Evolutionary conservation across 2,329 filamentous ascomycete genomes (phyloP).

Genomic region (Rhinocladiella mackenziei): DNA sequence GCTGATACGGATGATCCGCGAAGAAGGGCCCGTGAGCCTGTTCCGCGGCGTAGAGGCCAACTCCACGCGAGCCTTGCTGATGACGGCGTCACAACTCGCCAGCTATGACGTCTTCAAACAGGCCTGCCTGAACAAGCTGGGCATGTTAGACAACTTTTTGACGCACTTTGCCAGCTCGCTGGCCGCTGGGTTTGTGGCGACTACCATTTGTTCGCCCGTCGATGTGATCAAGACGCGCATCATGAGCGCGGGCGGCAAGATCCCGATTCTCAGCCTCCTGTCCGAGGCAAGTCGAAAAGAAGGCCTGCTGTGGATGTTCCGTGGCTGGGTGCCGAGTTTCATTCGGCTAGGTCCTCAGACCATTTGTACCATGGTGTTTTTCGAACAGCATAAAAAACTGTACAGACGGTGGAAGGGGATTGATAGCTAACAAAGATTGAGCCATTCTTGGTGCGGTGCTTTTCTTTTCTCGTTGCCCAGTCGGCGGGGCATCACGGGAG

Average conservation of each 20-base stretch:
- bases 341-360: constrained; percentile 63
- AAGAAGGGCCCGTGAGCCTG: constrained; percentile 71
- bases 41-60: constrained; percentile 73
- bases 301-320: constrained; percentile 61
- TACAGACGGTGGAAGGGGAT: constrained; percentile 46
- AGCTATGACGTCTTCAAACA: constrained; percentile 63
- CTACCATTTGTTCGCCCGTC: constrained; percentile 63
- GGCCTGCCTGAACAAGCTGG: constrained; percentile 49
- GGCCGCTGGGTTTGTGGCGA: constrained; percentile 62
- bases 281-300: constrained; percentile 54
- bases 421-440: too few species aligned
- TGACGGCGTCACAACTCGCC: constrained; percentile 62
- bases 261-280: constrained; percentile 47
- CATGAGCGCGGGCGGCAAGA: constrained; percentile 53
- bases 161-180: constrained; percentile 63
- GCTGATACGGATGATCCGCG: constrained; percentile 76
- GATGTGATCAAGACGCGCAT: constrained; percentile 65
- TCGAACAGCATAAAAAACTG: constrained; percentile 65
- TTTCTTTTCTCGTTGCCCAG: too few species aligned
- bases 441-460: too few species aligned
- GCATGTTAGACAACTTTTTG: constrained; percentile 52
- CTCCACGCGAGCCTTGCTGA: constrained; percentile 58
- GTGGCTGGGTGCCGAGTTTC: constrained; percentile 65
- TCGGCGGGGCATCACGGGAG: too few species aligned
- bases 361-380: constrained; percentile 62